Evolutionary conservation across 169 alveolate genomes (phyloP), one percentile per base, ranked within the genome.

Genomic region (Plasmodium yoelii): DNA sequence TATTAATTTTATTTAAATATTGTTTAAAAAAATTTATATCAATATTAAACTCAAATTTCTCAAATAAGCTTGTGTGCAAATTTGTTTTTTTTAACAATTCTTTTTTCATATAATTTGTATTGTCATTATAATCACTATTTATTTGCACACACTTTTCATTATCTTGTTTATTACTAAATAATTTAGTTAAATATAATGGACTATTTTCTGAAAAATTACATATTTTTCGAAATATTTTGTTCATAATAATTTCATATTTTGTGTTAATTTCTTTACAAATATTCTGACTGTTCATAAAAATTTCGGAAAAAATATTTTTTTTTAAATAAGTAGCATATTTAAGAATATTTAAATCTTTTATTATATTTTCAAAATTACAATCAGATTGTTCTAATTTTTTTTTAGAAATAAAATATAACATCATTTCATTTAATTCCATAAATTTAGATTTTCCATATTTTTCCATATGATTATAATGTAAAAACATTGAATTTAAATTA

Each of bases 381-480:
- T 70, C 57, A 15, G n/a, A 28, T 44, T 39, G 10, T 22, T 47
- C 13, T 10, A 73, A 1, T 63, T 19, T 57, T 34, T 70, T 74
- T 73, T 72, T 57, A 0, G 91, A 86, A 26, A 86, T 39, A 63
- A 69, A 70, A 44, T 57, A 86, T 51, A 86, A 15, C 28, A 86
- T 7, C 13, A 39, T 12, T 59, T 86, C 77, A 64, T 86, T 86
- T 26, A 86, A 15, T 56, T 69, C 47, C 91, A 86, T 63, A 34
- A 44, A 86, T 19, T 71, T 51, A 8, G 7, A 7, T 60, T 59
- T 2, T 26, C 72, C 71, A 12, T 70, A 86, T 56, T 51, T 18
- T 9, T 13, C 10, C 18, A 86, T 86, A 46, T 44, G 61, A 53
- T 47, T 51, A 47, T 63, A 56, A 39, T 86, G 51, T 57, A 63